Percentiles rank a stretch among this genome's conserved stretches.
These are phyloP conservation scores for Triticum turgidum DNA, from an alignment of 176 grass and related monocot genomes.

Conservation along the genomic window DNA sequence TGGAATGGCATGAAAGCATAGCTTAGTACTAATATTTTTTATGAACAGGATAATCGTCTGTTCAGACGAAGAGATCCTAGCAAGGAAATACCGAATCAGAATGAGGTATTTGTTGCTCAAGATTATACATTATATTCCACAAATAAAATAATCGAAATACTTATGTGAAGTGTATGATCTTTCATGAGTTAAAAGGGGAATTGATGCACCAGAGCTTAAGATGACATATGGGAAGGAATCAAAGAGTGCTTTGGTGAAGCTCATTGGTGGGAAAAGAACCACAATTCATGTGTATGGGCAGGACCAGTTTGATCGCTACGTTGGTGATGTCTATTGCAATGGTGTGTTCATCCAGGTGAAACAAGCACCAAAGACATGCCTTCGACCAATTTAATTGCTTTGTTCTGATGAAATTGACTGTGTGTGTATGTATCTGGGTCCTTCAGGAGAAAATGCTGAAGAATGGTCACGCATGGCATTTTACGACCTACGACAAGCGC, in stretches of 20 bases:
- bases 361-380: background rate
- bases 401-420: background rate
- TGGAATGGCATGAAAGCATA: background rate
- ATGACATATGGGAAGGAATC: slow-evolving; percentile 61
- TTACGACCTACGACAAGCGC: slow-evolving; percentile 31
- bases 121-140: background rate
- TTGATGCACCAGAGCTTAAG: slow-evolving; percentile 64
- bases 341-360: slow-evolving; percentile 62
- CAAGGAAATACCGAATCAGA: slow-evolving; percentile 62
- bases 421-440: background rate
- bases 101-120: slow-evolving; percentile 43
- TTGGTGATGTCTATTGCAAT: slow-evolving; percentile 61
- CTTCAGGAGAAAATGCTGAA: slow-evolving; percentile 46
- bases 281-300: slow-evolving; percentile 50
- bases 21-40: background rate
- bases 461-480: slow-evolving; percentile 40
- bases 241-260: slow-evolving; percentile 45
- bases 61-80: slow-evolving; percentile 45
- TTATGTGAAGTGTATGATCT: background rate
- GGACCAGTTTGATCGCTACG: slow-evolving; percentile 50
- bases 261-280: slow-evolving; percentile 45
- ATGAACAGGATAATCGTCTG: slow-evolving; percentile 36
- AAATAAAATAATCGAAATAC: background rate
- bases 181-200: slow-evolving; percentile 44
- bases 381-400: background rate